Percentiles rank a stretch among this genome's conserved stretches.
Evolutionary conservation across 2,329 filamentous ascomycete genomes (phyloP).

Genomic region (Rutstroemia sp.): DNA sequence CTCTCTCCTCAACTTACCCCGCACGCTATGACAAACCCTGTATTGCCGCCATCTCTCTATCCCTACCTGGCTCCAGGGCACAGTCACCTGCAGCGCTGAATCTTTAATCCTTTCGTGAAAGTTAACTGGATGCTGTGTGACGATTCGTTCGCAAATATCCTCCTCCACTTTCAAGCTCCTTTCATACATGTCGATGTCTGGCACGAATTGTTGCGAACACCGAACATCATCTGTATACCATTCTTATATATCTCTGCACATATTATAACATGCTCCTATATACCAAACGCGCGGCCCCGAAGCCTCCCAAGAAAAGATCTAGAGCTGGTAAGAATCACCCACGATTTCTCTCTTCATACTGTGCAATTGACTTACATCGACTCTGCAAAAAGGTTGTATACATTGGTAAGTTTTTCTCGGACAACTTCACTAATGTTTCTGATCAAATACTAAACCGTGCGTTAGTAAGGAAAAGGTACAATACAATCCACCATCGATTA

Average conservation of each 20-base stretch:
- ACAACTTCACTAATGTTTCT: neutral
- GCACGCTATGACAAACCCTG: neutral
- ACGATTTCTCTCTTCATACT: neutral
- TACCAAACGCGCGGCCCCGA: conserved; percentile 49
- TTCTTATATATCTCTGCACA: neutral
- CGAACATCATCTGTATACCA: neutral
- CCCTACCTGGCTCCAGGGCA: neutral
- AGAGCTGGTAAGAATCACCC: conserved; percentile 41
- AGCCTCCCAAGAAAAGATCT: conserved; percentile 51
- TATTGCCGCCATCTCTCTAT: too few species aligned
- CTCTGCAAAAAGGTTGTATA: conserved; percentile 24
- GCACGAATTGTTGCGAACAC: neutral
- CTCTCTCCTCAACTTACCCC: neutral
- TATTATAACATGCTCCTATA: conserved; percentile 45
- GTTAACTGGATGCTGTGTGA: neutral
- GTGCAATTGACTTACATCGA: conserved; percentile 12
- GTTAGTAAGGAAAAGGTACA: conserved; percentile 30
- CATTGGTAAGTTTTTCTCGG: conserved; percentile 23
- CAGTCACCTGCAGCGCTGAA: neutral
- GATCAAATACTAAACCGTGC: conserved; percentile 14
- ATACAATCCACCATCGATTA: neutral
- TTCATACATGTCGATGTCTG: neutral
- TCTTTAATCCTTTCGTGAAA: neutral
- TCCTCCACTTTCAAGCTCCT: neutral
- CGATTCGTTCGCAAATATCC: neutral